Evolutionary conservation across 345 rosid species (phyloP), one percentile per base, ranked within the genome.

Genomic region (Anacardium occidentale): DNA sequence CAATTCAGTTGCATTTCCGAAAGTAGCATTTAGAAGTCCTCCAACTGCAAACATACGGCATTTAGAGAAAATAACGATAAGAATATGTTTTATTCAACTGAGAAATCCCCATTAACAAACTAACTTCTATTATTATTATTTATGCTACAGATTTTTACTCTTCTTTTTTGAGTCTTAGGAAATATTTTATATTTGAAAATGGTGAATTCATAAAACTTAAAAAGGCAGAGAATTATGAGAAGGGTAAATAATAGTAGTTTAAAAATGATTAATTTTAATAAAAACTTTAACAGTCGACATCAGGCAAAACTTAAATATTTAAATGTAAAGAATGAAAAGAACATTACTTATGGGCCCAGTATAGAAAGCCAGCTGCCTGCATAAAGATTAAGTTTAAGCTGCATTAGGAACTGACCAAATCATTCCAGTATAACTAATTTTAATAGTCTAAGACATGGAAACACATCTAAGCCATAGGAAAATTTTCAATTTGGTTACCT

Each of bases 1-100:
- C 80, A 86, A 61, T 78, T 86, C 84, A 11, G 89, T 86, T 24
- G 87, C 85, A 50, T 86, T 86, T 63, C 85, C 84, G 26, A 86
- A 83, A 12, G 87, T 83, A 64, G 85, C 85, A 68, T 81, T 83
- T 45, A 86, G 71, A 58, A 86, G 84, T 67, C 85, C 87, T 22
- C 85, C 85, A 76, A 83, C 87, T 86, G 77, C 77, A 74, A 68
- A 80, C 47, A 20, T 70, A 68, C 51, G 40, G 67, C 13, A 61
- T 40, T 32, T 24, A 40, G 52, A 37, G 20, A 13, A 62, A 12
- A 0, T 20, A 57, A 57, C 1, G 17, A 7, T 12, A 62, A 34
- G 6, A 13, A 10, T 22, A 21, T 56, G 11, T 56, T 61, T 21
- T 3, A 51, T 11, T 37, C 50, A 64, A 34, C 20, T 14, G 45